Percentiles rank a stretch among this genome's conserved stretches.
phyloP scores from a whole-genome alignment of 805 yeast genomes.

The Saccharomycopsis fermentans region DNA sequence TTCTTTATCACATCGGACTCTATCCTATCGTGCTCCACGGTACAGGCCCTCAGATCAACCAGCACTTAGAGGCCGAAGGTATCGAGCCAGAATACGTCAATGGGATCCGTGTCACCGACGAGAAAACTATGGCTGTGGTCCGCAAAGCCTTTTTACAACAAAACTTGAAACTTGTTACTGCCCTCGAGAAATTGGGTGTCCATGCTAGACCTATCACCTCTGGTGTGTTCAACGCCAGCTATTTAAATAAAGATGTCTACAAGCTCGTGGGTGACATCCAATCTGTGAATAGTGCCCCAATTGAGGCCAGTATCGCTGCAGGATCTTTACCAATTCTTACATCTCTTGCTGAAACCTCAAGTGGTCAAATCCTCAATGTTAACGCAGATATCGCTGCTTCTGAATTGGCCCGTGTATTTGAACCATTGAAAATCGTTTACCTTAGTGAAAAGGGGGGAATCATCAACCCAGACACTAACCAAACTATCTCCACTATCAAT shows the following conservation, averaged over 20 bases:
- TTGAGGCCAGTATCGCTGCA: slow-evolving; percentile 89
- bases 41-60: slow-evolving; percentile 98
- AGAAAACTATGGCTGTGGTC: slow-evolving; percentile 91
- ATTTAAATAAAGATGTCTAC: slow-evolving; percentile 82
- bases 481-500: slow-evolving; percentile 81
- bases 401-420: slow-evolving; percentile 91
- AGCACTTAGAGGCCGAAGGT: slow-evolving; percentile 83
- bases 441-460: slow-evolving; percentile 97
- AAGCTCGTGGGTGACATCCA: slow-evolving; percentile 86
- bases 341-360: slow-evolving; percentile 90
- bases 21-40: slow-evolving; percentile 97
- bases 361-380: slow-evolving; percentile 93
- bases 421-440: slow-evolving; percentile 94
- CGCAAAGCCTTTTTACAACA: slow-evolving; percentile 93
- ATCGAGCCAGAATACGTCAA: slow-evolving; percentile 93
- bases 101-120: slow-evolving; percentile 93
- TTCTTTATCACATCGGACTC: slow-evolving; percentile 92
- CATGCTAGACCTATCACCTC: slow-evolving; percentile 98
- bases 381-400: slow-evolving; percentile 99
- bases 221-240: slow-evolving; percentile 92
- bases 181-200: slow-evolving; percentile 92
- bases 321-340: slow-evolving; percentile 96
- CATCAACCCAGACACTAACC: slow-evolving; percentile 83
- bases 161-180: slow-evolving; percentile 88
- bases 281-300: slow-evolving; percentile 77